Percentiles rank a stretch among this genome's conserved stretches.
Conservation (phyloP, 1,284 basidiomycete genomes). For the Fomitopsis schrenkii region DNA sequence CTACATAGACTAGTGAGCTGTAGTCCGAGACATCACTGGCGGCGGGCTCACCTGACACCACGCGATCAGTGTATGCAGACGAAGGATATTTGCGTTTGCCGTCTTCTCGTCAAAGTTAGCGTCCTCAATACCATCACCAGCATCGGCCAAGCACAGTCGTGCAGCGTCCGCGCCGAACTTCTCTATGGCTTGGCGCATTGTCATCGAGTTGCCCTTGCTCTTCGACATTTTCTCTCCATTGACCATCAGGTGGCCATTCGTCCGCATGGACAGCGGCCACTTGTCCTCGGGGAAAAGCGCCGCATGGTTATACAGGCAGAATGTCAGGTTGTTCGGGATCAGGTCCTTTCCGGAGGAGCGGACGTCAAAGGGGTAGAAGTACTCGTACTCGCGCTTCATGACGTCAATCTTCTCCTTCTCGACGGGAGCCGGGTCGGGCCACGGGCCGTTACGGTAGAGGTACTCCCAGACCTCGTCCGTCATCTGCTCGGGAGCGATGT, state of each 20-base stretch:
- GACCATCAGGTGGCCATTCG: slow-evolving; percentile 96
- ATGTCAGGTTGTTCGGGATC: slow-evolving; percentile 95
- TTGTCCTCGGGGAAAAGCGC: slow-evolving; percentile 94
- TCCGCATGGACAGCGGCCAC: slow-evolving; percentile 90
- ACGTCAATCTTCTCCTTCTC: slow-evolving; percentile 76
- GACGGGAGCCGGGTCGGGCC: slow-evolving; percentile 67
- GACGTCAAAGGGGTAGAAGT: slow-evolving; percentile 99
- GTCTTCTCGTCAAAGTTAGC: slow-evolving; percentile 99
- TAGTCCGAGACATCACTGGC: not conserved
- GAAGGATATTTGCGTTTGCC: slow-evolving; percentile 95
- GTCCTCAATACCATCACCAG: slow-evolving; percentile 96
- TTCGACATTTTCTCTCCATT: slow-evolving; percentile 99
- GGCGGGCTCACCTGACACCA: slow-evolving; percentile 80
- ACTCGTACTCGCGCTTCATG: slow-evolving; percentile 90
- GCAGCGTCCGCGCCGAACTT: slow-evolving; percentile 96
- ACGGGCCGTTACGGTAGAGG: slow-evolving; percentile 76
- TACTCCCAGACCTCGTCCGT: slow-evolving; percentile 99
- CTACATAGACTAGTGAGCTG: slow-evolving; percentile 30
- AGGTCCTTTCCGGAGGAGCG: slow-evolving; percentile 99
- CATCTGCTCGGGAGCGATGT: slow-evolving; percentile 88
- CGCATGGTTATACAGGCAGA: slow-evolving; percentile 92
- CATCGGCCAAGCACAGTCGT: slow-evolving; percentile 90
- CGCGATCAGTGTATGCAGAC: slow-evolving; percentile 85
- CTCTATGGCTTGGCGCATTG: slow-evolving; percentile 70
- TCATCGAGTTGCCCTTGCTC: slow-evolving; percentile 89